Base-by-base conservation (phyloP, 176 grass and related monocot genomes). In the Oryza meridionalis region DNA sequence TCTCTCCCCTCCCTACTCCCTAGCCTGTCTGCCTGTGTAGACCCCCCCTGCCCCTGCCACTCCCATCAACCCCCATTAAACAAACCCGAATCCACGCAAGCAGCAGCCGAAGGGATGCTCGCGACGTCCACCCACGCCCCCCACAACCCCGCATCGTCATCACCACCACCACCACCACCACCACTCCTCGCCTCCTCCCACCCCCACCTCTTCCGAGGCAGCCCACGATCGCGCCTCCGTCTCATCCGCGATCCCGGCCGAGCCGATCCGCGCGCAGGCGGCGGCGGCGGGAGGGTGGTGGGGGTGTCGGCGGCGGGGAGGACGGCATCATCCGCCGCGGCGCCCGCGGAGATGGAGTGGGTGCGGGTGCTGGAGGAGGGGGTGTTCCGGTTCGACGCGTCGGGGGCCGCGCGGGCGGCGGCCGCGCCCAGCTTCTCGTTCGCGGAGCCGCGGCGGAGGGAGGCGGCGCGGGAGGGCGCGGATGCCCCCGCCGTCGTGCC, bases 321-420 rank as follows among this genome's bases (percentile, higher is more conserved):
- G 67, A 61, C 59, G 47, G 33, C 37, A 38, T 38, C 45, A 13
- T 19, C 15, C 15, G 13, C 79, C 26, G 65, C 67, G 4, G 59
- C 32, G 22, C 80, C 61, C 3, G 85, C 65, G 75, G 46, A 81
- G 51, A 91, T 91, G 95, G 76, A 45, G 32, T 98, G 91, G 75
- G 2, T 40, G 67, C 92, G 80, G 26, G 79, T 94, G 33, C 84
- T 98, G 11, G 92, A 91, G 85, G 87, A 88, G 10, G 92, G 92
- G 6, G 90, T 98, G 43, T 98, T 94, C 86, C 86, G 95, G 29
- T 97, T 93, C 82, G 95, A 97, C 86, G 88, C 88, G 76, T 93
- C 95, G 26, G 88, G 45, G 79, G 66, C 40, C 7, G 84, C 91
- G 75, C 88, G 92, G 14, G 84, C 79, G 10, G 69, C 69, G 49